Evolutionary conservation across 352 stramenopile species (phyloP), one percentile per base, ranked within the genome.

Genomic region (Pythium guiyangense): DNA sequence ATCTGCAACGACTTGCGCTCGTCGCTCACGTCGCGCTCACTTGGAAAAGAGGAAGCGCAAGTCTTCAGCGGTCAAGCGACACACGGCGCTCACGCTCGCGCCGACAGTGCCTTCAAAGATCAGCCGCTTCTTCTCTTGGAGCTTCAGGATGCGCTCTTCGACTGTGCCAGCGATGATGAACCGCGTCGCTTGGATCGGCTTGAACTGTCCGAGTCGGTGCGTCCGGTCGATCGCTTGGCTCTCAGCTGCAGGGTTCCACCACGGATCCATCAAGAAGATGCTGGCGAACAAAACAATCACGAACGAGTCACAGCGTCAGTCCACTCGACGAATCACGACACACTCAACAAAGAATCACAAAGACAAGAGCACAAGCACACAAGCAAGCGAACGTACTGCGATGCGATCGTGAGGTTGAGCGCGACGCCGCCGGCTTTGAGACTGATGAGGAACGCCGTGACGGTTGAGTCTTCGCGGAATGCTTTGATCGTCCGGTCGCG

Each of bases 21-120:
- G 14, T 45, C 39, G 6, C 39, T 18, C 39, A 6, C 39, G 12
- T 10, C 17, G 4, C 6, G 18, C 6, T 79, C 46, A 85, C 27
- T 54, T 51, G 9, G 77, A 79, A 57, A 98, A 98, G 12, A 98
- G 71, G 56, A 98, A 98, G 8, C 89, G 77, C 42, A 98, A 57
- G 49, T 98, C 94, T 62, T 98, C 93, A 46, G 96, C 89, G 0
- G 94, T 98, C n/a, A 98, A 82, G 17, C 88, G 83, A 26, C 74
- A 86, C 44, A 98, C 86, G 11, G 87, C 84, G 17, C 75, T 86
- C 26, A 86, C 79, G 62, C 93, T 97, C 22, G 82, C 94, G 18
- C 97, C 97, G 14, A 99, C 96, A 0, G 97, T 99, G 35, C 96
- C 97, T 82, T 99, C 97, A 66, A 99, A 99, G 29, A 99, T 98